These are phyloP conservation scores for Cynanchum wilfordii DNA, from an alignment of 257 asterid species.

Conservation along the genomic window DNA sequence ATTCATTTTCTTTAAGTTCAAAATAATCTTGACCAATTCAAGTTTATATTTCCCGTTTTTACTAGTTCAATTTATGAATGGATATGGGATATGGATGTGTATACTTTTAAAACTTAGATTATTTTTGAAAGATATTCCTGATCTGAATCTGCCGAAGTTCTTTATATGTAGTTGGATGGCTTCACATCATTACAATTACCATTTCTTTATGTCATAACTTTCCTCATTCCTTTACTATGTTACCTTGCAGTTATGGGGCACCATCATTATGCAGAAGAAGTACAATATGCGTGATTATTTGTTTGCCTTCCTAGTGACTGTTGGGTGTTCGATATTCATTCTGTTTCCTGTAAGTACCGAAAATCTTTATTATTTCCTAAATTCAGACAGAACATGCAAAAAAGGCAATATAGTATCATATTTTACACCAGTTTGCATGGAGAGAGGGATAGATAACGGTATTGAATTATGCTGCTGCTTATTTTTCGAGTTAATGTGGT, in stretches of 20 bases:
- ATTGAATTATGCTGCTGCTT: too few species aligned
- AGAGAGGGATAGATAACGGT: neutral
- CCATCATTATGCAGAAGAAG: slow-evolving; percentile 92
- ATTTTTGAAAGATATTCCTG: neutral
- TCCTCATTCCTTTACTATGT: slow-evolving; percentile 15
- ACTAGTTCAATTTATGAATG: neutral
- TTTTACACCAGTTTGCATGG: neutral
- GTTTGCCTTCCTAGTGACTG: slow-evolving; percentile 63
- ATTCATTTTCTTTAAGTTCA: neutral
- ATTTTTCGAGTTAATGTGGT: neutral
- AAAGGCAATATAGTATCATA: neutral
- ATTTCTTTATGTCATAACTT: slow-evolving; percentile 3
- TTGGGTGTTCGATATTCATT: slow-evolving; percentile 93
- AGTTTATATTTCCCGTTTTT: neutral
- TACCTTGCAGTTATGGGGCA: slow-evolving; percentile 89
- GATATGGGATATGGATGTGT: too few species aligned
- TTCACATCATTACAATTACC: neutral
- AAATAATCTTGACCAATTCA: neutral
- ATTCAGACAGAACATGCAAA: neutral
- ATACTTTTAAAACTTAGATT: neutral
- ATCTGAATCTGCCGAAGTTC: neutral
- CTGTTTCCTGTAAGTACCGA: slow-evolving; percentile 62
- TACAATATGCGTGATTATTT: slow-evolving; percentile 75
- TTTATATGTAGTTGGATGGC: neutral
- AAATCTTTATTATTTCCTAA: neutral